A percentile compares a stretch with the other conserved stretches of the same genome.
Evolutionary conservation across 2,329 filamentous ascomycete genomes (phyloP).

Genomic region (Nannizzia gypsea): DNA sequence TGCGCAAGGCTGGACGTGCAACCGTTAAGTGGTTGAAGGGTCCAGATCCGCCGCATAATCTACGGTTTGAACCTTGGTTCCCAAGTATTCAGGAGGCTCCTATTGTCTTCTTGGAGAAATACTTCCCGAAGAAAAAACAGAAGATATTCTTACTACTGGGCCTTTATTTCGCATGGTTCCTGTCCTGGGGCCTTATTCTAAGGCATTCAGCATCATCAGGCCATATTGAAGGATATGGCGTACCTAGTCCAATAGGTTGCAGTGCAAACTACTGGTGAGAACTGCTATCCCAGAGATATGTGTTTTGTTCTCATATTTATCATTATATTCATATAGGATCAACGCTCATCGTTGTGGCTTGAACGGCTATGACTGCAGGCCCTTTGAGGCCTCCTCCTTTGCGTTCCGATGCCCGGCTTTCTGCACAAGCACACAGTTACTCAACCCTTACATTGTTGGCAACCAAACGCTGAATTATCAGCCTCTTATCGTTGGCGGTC

Average conservation of each 20-base stretch:
- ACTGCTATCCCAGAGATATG: neutral
- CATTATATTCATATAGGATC: slow-evolving; percentile 23
- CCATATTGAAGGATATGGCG: slow-evolving; percentile 39
- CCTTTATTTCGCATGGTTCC: slow-evolving; percentile 37
- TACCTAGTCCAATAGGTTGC: slow-evolving; percentile 36
- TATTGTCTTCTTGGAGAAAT: slow-evolving; percentile 31
- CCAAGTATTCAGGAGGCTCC: slow-evolving; percentile 38
- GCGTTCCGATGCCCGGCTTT: slow-evolving; percentile 47
- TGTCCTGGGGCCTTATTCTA: slow-evolving; percentile 37
- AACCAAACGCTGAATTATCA: slow-evolving; percentile 42
- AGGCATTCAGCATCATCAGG: slow-evolving; percentile 36
- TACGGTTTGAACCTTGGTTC: slow-evolving; percentile 37
- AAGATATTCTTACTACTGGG: slow-evolving; percentile 33
- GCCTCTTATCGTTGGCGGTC: slow-evolving; percentile 42
- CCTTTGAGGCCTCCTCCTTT: slow-evolving; percentile 41
- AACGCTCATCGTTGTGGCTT: slow-evolving; percentile 40
- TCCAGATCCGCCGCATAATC: slow-evolving; percentile 35
- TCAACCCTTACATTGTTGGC: slow-evolving; percentile 42
- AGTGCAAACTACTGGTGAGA: slow-evolving; percentile 36
- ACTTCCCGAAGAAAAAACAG: slow-evolving; percentile 37
- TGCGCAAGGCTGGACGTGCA: slow-evolving; percentile 34
- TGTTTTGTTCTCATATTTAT: neutral
- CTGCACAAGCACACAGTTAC: slow-evolving; percentile 36
- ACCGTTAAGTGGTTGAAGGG: slow-evolving; percentile 37
- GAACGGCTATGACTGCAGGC: slow-evolving; percentile 45